A percentile compares a stretch with the other conserved stretches of the same genome.
phyloP scores from a whole-genome alignment of 2,329 filamentous ascomycete species.

The Ceratocystis huliohia region DNA sequence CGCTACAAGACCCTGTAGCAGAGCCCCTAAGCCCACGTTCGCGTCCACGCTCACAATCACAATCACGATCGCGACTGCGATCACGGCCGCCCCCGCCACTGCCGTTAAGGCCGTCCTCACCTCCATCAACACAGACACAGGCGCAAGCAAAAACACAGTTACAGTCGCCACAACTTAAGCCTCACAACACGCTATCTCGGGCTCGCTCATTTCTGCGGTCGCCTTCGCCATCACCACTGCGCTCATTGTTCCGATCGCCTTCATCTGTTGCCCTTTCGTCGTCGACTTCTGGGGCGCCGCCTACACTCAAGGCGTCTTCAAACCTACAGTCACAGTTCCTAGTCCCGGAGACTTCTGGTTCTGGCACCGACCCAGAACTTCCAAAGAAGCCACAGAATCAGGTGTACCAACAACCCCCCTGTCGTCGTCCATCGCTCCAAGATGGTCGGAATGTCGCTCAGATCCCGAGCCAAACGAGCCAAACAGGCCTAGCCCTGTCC shows the following conservation, averaged over 20 bases:
- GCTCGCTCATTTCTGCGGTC: background rate
- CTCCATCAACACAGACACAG: background rate
- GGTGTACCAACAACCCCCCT: background rate
- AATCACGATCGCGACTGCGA: background rate
- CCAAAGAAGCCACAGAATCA: background rate
- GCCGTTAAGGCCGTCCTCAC: background rate
- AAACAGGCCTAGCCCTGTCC: background rate
- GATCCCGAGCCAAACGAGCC: background rate
- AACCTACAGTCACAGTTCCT: slow-evolving; percentile 1
- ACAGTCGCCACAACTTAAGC: background rate
- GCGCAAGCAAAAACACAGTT: background rate
- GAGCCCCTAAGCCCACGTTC: background rate
- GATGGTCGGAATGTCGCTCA: slow-evolving; percentile 1
- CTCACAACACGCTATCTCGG: background rate
- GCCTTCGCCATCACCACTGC: background rate
- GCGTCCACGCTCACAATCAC: too few relatives aligned
- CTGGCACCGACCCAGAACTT: background rate
- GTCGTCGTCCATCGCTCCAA: slow-evolving; percentile 1
- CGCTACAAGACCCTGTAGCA: background rate
- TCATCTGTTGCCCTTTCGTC: background rate
- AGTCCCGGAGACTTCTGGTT: background rate
- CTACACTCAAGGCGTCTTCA: background rate
- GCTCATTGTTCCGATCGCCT: background rate
- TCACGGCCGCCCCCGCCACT: background rate
- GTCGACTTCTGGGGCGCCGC: too few relatives aligned